These are phyloP conservation scores for Amaranthus cruentus DNA, from an alignment of 148 eudicot species.

Conservation along the genomic window DNA sequence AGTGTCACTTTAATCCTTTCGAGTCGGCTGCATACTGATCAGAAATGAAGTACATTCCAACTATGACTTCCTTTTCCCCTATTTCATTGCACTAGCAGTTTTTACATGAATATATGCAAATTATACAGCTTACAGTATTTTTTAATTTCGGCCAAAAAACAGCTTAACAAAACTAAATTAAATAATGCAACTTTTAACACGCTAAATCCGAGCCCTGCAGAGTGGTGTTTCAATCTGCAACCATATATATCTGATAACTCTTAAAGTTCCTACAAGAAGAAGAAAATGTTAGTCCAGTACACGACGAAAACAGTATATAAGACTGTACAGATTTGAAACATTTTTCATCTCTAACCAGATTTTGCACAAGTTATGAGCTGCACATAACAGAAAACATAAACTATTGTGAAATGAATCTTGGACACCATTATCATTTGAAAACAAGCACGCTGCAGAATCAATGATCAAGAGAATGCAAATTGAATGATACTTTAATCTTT, in stretches of 20 bases:
- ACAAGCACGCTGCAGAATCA: background rate
- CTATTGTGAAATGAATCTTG: background rate
- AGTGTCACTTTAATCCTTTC: too few species aligned
- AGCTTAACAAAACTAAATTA: background rate
- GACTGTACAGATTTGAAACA: too few species aligned
- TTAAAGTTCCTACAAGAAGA: conserved; percentile 13
- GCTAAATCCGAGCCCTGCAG: background rate
- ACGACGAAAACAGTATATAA: background rate
- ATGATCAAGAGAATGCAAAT: background rate
- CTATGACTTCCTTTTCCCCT: background rate
- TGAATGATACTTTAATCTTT: background rate
- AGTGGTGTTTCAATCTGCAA: background rate
- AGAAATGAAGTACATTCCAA: background rate
- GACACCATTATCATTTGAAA: background rate
- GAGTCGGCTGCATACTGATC: too few species aligned
- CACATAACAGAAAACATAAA: background rate
- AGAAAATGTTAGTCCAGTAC: background rate
- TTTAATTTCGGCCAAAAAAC: background rate
- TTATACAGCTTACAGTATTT: conserved; percentile 13
- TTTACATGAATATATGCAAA: conserved; percentile 10
- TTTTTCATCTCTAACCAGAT: background rate
- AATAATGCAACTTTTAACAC: background rate
- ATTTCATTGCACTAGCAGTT: background rate
- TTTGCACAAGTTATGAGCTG: background rate
- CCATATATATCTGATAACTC: background rate